Evolutionary conservation across 2,329 filamentous ascomycete species (phyloP), one percentile per base, ranked within the genome.

Genomic region (Ophiostoma sp.): DNA sequence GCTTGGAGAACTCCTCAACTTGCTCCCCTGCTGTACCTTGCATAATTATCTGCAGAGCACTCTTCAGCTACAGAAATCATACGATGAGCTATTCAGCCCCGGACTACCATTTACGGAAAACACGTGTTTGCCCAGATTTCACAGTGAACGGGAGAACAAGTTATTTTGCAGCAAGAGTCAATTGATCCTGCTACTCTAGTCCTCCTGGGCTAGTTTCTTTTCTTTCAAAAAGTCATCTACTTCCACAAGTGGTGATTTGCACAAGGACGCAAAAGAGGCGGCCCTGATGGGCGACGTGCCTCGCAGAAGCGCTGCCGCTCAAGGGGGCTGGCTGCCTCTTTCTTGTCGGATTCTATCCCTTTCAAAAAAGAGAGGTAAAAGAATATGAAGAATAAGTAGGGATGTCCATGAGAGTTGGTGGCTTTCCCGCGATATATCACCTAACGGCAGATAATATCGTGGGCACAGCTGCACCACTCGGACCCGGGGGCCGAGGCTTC

Each of bases 161-260:
- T 36, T 45, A 8, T 31, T 52, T 59, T 68, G 45, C 19, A 69
- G 48, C 61, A 68, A 64, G 71, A 71, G 50, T 73, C 45, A 71
- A 74, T 73, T 74, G 61, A 52, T 74, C 66, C 33, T 59, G 73
- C 71, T 73, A 59, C 59, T 64, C 59, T 70, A 69, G 45, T 72
- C 48, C 57, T 39, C 25, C 36, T 69, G 50, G 28, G 63, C 64
- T 48, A 63, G 64, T 57, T 63, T 33, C 48, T 9, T 33, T 69
- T 17, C 50, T 3, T 22, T 69, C 19, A 28, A 48, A 19, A 33
- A 39, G 17, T 52, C 42, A 48, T 48, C n/a, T 42, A 55, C 57
- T 64, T 72, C 70, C 45, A 66, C 45, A 72, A 69, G 64, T 31
- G 39, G 71, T 39, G 61, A 69, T 69, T 31, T 73, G 50, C 66